Conservation (phyloP, 2,329 filamentous ascomycete genomes). For the Trichoderma sp. region DNA sequence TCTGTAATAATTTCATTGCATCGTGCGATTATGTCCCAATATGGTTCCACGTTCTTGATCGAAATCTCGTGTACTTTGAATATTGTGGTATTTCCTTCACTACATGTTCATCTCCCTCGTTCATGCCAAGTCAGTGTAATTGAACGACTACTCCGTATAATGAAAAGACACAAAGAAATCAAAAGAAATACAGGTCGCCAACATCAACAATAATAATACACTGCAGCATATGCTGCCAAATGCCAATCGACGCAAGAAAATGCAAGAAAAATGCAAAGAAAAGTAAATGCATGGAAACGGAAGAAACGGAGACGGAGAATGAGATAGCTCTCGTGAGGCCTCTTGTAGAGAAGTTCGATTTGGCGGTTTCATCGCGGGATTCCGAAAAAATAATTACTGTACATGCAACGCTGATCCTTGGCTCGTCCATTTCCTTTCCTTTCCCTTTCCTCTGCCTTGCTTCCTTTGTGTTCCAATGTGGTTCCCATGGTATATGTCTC, state of each 20-base stretch:
- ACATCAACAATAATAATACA: neutral
- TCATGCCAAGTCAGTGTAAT: neutral
- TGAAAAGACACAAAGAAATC: neutral
- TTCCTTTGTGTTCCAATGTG: neutral
- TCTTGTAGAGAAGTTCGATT: conserved; percentile 4
- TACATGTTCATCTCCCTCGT: neutral
- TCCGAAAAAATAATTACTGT: neutral
- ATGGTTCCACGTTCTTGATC: neutral
- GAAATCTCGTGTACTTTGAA: neutral
- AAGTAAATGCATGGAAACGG: neutral
- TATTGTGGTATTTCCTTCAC: neutral
- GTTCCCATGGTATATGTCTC: neutral
- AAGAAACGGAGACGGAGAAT: neutral
- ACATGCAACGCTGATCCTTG: conserved; percentile 3
- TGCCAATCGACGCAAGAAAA: neutral
- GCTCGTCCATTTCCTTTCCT: neutral
- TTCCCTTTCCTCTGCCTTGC: neutral
- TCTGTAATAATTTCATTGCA: neutral
- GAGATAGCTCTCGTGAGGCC: neutral
- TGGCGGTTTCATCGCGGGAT: neutral
- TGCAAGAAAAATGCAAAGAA: neutral
- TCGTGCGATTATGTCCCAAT: neutral
- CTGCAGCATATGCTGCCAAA: neutral
- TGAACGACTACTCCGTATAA: neutral
- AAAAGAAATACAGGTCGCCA: neutral